Evolutionary conservation across 2,329 filamentous ascomycete genomes (phyloP).

Genomic region (Setomelanomma holmii): DNA sequence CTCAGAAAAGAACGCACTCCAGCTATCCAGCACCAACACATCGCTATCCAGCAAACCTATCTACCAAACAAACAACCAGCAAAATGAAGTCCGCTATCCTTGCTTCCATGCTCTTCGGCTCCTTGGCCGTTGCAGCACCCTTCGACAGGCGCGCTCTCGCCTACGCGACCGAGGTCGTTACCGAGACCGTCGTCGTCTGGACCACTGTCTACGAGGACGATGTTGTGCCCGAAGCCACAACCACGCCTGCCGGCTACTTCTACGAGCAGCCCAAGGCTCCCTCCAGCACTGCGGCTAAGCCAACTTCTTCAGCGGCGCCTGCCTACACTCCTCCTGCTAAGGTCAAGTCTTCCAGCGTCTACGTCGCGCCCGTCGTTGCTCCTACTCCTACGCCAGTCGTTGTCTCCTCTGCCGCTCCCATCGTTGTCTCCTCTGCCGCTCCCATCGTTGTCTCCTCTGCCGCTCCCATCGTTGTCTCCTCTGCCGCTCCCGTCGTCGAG

Average conservation of each 20-base stretch:
- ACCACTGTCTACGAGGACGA: conserved; percentile 45
- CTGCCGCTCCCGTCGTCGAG: conserved; percentile 9
- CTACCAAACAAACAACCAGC: conserved; percentile 3
- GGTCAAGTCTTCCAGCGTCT: conserved; percentile 18
- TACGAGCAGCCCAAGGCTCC: conserved; percentile 33
- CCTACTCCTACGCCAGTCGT: conserved; percentile 11
- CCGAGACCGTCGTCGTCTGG: conserved; percentile 45
- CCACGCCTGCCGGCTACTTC: conserved; percentile 28
- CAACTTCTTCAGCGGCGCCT: conserved; percentile 16
- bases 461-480: conserved; percentile 5
- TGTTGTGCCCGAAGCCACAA: conserved; percentile 22
- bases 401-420: conserved; percentile 4
- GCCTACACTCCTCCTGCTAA: conserved; percentile 14
- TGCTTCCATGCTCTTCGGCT: conserved; percentile 44
- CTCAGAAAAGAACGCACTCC: conserved; percentile 21
- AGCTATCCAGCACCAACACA: conserved; percentile 24
- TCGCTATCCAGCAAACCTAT: conserved; percentile 16
- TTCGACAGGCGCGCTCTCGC: conserved; percentile 44
- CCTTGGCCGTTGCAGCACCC: conserved; percentile 42
- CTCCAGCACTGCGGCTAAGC: conserved; percentile 19
- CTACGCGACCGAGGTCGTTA: conserved; percentile 42
- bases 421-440: conserved; percentile 11
- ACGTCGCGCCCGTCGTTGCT: conserved; percentile 14
- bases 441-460: conserved; percentile 7
- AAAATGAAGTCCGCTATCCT: conserved; percentile 49